Evolutionary conservation across 257 asterid genomes (phyloP), one percentile per base, ranked within the genome.

Genomic region (Knoxia roxburghii): DNA sequence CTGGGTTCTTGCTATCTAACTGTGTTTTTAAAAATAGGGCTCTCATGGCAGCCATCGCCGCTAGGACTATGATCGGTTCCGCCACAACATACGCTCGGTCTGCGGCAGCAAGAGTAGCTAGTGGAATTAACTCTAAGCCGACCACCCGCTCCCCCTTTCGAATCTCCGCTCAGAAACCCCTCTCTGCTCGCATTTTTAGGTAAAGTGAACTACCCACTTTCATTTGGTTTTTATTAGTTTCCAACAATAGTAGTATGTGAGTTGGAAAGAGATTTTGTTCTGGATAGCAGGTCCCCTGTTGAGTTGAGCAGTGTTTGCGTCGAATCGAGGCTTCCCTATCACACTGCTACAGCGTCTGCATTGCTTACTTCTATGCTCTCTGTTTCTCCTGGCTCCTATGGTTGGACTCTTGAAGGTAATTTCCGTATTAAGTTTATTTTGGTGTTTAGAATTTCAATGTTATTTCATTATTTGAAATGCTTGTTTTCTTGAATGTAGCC

Each of bases 281-380:
- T n/a, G n/a, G n/a, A n/a, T 48, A 58, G 27, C 61, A 78, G 82
- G 61, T 74, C 69, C 6, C 79, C 82, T 29, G 82, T 78, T 68
- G 82, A 74, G 56, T 17, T 78, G 75, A 71, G 83, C 72, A 61
- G 75, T 54, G 72, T 75, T 49, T 57, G 73, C 21, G 64, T 57
- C 67, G 71, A 52, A 50, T 64, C 76, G 23, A 70, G 73, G 83
- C 48, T 78, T 45, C 83, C 83, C 4, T 64, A 75, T 49, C 80
- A 78, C 73, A 45, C 70, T 74, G 83, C 75, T 37, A 78, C 80
- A 1, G 80, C 80, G 14, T 78, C 80, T 29, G 83, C 80, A 23
- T 61, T 78, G 80, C 71, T 78, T 10, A 78, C 49, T 32, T 78
- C 83, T 6, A 75, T 75, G 83, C 74, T 78, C 3, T 63, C 83